Evolutionary conservation across 257 asterid genomes (phyloP), one percentile per base, ranked within the genome.

Genomic region (Nicotiana benthamiana): DNA sequence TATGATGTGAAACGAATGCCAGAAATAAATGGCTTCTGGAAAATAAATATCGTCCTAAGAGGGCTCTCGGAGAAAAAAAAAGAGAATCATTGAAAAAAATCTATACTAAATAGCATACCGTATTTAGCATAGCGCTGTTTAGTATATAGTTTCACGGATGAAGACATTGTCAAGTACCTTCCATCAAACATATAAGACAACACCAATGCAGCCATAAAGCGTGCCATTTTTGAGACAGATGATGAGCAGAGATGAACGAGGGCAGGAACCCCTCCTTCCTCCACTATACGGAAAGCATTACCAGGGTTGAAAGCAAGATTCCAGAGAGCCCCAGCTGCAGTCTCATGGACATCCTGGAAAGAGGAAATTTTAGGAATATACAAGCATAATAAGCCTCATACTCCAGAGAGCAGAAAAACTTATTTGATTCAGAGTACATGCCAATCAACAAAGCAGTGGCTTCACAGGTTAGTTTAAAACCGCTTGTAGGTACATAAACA

Each of bases 251-350:
- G 91, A 86, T 90, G 87, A 79, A 86, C 97, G 5, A 94, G 87
- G 32, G 91, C 91, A 9, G 90, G 88, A 84, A 94, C 97, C 27
- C 98, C 98, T 13, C 95, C 97, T 88, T 93, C 98, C 86, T 92
- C 98, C 77, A 91, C 93, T 61, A 94, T 92, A 43, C 96, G 96
- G 46, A 94, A 90, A 65, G 98, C 97, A 84, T 94, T 94, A 32
- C 96, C 93, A 36, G 98, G 95, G 79, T 92, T 90, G 84, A 93
- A 94, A 80, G 98, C 97, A 81, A 94, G 97, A 83, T 93, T 93
- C 98, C 98, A 93, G 76, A 95, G 97, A 61, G 98, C 98, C 75
- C 98, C 98, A 27, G 97, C 97, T 68, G 98, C 98, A 15, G 98
- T 92, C 91, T 94, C 98, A 20, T 94, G 98, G 84, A 94, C 97